Evolutionary conservation across 441 rosid genomes (phyloP), one percentile per base, ranked within the genome.

Genomic region (Croton laevigatus): DNA sequence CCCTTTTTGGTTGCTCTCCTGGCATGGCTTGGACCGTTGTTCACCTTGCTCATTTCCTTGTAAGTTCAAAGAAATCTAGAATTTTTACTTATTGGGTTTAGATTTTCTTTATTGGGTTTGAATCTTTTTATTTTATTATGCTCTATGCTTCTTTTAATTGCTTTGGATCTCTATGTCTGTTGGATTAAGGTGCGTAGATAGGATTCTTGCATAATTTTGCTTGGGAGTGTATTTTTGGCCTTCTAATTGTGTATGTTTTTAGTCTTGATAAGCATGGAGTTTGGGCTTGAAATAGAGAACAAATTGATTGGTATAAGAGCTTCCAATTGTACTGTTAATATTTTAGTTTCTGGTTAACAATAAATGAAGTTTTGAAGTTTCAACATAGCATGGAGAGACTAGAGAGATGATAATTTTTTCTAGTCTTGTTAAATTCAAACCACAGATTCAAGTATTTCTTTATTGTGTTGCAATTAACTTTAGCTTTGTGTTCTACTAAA

Each of bases 11-110:
- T 65, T 88, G 91, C 81, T 85, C 99, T 19, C 80, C 96, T 72
- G 99, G 98, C 81, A 84, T 85, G 81, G 99, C 98, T 40, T 94
- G 98, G 97, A 89, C 99, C 74, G 76, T 92, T 76, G 97, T 92
- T 62, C 93, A 92, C 73, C 87, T 94, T 82, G 70, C 81, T 45
- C 98, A 94, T 82, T 92, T 90, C 80, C 72, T 77, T 44, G 97
- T 94, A 13, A 22, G 16, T 19, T 16, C 51, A 17, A 48, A n/a
- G 34, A 64, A 40, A 16, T 20, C 57, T 61, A 16, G 57, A 7
- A 42, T 3, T 27, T 1, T 27, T 27, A 27, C 32, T 27, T 27
- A 2, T 27, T 42, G 12, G 37, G 23, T 4, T 13, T 64, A 9
- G 32, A n/a, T 42, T 54, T 44, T 54, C 20, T 12, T 54, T n/a